Percentiles rank a stretch among this genome's conserved stretches.
These are phyloP conservation scores for Talaromyces sp. DNA, from an alignment of 2,329 filamentous ascomycete species.

Conservation along the genomic window DNA sequence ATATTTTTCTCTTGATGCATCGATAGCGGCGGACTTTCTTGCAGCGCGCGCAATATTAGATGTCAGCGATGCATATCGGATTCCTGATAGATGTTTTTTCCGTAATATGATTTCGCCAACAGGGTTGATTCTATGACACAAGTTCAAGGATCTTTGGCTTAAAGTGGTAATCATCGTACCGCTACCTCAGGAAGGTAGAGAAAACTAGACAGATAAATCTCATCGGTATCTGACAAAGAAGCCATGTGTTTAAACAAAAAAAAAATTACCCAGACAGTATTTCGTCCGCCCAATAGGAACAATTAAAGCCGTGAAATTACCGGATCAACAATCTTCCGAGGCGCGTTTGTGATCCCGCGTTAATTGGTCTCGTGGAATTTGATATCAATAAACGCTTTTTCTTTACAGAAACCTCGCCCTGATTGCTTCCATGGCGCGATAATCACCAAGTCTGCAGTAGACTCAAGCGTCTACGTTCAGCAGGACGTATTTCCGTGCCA, in stretches of 20 bases:
- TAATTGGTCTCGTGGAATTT: neutral
- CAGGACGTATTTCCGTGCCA: neutral
- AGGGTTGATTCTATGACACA: conserved; percentile 7
- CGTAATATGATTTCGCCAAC: conserved; percentile 2
- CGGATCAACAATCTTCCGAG: conserved; percentile 8
- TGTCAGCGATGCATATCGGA: conserved; percentile 56
- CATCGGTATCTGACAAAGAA: neutral
- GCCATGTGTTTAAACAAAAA: neutral
- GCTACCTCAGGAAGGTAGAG: neutral
- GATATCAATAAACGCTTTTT: neutral
- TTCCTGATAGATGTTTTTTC: conserved; percentile 19
- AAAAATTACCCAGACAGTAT: neutral
- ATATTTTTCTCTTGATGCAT: conserved; percentile 7
- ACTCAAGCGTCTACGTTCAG: neutral
- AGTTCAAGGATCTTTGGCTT: neutral
- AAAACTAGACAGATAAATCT: neutral
- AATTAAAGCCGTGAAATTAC: too few relatives aligned
- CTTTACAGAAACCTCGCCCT: neutral
- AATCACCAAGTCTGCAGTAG: neutral
- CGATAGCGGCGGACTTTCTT: conserved; percentile 42
- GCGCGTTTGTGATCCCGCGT: conserved; percentile 3
- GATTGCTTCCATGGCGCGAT: neutral
- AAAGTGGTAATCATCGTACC: conserved; percentile 5
- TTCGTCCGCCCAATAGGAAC: neutral
- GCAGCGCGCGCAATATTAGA: conserved; percentile 69